Evolutionary conservation across 176 grass and related monocot genomes (phyloP).

Genomic region (Cocos nucifera): DNA sequence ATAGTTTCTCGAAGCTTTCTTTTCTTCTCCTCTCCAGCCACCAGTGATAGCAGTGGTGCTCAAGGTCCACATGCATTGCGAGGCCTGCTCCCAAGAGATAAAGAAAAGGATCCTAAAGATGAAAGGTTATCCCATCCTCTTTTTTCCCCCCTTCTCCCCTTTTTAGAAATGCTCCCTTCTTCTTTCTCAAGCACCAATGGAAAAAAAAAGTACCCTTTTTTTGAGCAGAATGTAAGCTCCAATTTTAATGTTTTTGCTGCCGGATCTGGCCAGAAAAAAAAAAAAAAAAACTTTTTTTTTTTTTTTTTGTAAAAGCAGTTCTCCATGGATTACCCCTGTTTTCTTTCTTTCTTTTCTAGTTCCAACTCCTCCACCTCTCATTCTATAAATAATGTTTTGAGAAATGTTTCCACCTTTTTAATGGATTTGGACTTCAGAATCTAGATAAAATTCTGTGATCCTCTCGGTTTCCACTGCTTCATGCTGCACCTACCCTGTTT

Average conservation of each 20-base stretch:
- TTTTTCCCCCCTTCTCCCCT: background rate
- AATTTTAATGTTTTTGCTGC: slow-evolving; percentile 4
- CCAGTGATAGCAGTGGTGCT: slow-evolving; percentile 50
- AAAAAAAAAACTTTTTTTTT: no score
- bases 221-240: background rate
- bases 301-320: no score
- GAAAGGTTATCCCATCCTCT: slow-evolving; percentile 50
- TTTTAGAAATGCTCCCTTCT: background rate
- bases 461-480: no score
- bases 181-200: background rate
- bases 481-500: no score
- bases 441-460: no score
- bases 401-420: no score
- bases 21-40: slow-evolving; percentile 33
- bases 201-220: background rate
- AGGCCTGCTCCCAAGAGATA: slow-evolving; percentile 68
- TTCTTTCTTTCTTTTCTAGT: no score
- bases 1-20: background rate
- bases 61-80: slow-evolving; percentile 85
- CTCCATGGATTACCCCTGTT: no score
- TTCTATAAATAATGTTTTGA: no score
- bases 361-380: no score
- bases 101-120: slow-evolving; percentile 74
- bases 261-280: background rate
- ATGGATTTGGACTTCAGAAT: no score